phyloP scores from a whole-genome alignment of 345 rosid species.

The Brassica rapa region DNA sequence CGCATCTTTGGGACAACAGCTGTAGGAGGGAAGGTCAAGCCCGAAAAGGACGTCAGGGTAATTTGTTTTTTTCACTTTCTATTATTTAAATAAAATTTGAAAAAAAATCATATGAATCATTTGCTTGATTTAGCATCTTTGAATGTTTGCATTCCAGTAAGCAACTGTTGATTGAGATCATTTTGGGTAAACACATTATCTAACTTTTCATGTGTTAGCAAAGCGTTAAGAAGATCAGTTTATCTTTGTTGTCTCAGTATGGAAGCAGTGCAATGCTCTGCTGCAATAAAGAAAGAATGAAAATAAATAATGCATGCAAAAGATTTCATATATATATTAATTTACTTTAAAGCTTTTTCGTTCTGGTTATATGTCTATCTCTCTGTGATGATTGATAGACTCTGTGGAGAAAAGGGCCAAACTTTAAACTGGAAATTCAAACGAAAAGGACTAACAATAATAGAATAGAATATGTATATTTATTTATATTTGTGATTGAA shows the following conservation, averaged over 20 bases:
- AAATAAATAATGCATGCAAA: constrained; percentile 21
- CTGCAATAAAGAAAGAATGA: constrained; percentile 11
- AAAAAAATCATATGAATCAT: background rate
- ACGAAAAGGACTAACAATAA: constrained; percentile 22
- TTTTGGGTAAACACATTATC: background rate
- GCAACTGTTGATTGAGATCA: background rate
- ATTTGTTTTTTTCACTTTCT: background rate
- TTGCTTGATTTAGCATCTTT: background rate
- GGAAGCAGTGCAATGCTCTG: background rate
- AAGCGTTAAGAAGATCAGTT: background rate
- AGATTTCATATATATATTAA: background rate
- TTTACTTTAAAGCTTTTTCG: constrained; percentile 9
- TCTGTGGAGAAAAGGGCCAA: constrained; percentile 1
- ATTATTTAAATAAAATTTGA: background rate
- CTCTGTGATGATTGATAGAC: constrained; percentile 29
- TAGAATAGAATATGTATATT: constrained; percentile 9
- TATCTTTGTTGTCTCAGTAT: background rate
- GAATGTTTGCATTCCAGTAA: background rate
- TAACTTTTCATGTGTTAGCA: background rate
- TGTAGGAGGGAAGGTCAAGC: constrained; percentile 98
- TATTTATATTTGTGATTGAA: background rate
- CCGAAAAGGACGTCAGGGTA: constrained; percentile 99
- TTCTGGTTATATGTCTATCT: constrained; percentile 17
- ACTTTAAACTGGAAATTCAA: background rate
- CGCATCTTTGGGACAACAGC: constrained; percentile 99